A percentile compares a stretch with the other conserved stretches of the same genome.
Conservation (phyloP, 768 basidiomycete species). For the Psilocybe azurescens region DNA sequence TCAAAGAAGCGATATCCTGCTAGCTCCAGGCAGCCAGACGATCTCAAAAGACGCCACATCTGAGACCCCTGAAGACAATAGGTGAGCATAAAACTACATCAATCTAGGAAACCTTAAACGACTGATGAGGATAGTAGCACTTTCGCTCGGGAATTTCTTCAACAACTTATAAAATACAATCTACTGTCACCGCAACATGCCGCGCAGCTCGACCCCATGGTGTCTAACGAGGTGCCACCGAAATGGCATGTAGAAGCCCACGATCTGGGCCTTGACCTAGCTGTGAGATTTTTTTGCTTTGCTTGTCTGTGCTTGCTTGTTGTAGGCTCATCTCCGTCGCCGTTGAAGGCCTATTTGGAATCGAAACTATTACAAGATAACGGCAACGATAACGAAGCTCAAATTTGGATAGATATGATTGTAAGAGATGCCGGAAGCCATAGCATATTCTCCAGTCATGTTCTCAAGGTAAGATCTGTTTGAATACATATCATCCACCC, state of each 20-base stretch:
- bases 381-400: constrained; percentile 38
- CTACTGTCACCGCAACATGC: constrained; percentile 62
- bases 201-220: constrained; percentile 53
- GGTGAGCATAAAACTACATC: constrained; percentile 23
- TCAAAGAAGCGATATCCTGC: constrained; percentile 53
- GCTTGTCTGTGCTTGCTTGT: constrained; percentile 1
- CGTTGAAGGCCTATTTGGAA: constrained; percentile 58
- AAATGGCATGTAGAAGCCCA: constrained; percentile 63
- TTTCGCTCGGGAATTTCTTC: constrained; percentile 55
- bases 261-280: constrained; percentile 60
- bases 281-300: constrained; percentile 43
- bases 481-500: neutral
- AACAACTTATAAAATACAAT: constrained; percentile 56
- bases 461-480: constrained; percentile 54
- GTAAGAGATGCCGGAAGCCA: constrained; percentile 65
- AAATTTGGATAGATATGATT: constrained; percentile 48
- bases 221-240: constrained; percentile 51
- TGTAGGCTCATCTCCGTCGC: constrained; percentile 3
- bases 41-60: constrained; percentile 37
- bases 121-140: constrained; percentile 24
- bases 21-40: constrained; percentile 57
- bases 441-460: constrained; percentile 56
- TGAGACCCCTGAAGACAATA: constrained; percentile 34
- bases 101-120: neutral
- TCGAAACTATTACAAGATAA: constrained; percentile 59